phyloP scores from a whole-genome alignment of 2,329 filamentous ascomycete genomes.

The Diaporthe helianthi region DNA sequence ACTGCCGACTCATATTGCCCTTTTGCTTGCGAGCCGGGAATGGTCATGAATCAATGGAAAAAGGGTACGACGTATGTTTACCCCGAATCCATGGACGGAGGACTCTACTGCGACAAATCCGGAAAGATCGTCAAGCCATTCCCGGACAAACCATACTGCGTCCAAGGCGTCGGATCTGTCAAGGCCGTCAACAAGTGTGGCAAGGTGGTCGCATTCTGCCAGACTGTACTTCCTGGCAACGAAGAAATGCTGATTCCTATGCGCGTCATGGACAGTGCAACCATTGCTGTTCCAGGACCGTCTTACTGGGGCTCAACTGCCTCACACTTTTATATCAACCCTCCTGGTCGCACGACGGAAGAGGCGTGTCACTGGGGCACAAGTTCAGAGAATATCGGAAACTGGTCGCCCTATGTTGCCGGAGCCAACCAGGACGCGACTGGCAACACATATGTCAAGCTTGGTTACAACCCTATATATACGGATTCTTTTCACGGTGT shows the following conservation, averaged over 20 bases:
- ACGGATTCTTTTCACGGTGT: conserved; percentile 62
- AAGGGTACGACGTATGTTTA: conserved; percentile 72
- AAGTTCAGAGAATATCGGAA: conserved; percentile 67
- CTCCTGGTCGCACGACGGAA: conserved; percentile 66
- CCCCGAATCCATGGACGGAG: conserved; percentile 78
- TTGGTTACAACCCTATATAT: conserved; percentile 81
- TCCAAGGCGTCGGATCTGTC: conserved; percentile 70
- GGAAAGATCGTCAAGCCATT: conserved; percentile 76
- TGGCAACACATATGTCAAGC: conserved; percentile 75
- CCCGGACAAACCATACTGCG: conserved; percentile 70
- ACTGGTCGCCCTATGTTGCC: conserved; percentile 80
- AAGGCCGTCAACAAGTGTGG: conserved; percentile 71
- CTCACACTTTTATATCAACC: conserved; percentile 83
- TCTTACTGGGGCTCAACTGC: conserved; percentile 76
- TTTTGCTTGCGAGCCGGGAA: conserved; percentile 76
- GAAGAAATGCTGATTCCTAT: conserved; percentile 86
- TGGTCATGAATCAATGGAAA: conserved; percentile 83
- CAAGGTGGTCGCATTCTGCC: conserved; percentile 72
- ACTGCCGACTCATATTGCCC: conserved; percentile 74
- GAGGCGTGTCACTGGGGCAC: conserved; percentile 78
- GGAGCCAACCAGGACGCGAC: conserved; percentile 72
- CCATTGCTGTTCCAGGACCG: conserved; percentile 73
- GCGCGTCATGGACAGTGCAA: conserved; percentile 62
- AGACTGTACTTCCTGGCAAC: conserved; percentile 80
- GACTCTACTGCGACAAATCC: conserved; percentile 72